phyloP scores from a whole-genome alignment of 2,329 filamentous ascomycete species.

The Parasarocladium wereldwijsianum region DNA sequence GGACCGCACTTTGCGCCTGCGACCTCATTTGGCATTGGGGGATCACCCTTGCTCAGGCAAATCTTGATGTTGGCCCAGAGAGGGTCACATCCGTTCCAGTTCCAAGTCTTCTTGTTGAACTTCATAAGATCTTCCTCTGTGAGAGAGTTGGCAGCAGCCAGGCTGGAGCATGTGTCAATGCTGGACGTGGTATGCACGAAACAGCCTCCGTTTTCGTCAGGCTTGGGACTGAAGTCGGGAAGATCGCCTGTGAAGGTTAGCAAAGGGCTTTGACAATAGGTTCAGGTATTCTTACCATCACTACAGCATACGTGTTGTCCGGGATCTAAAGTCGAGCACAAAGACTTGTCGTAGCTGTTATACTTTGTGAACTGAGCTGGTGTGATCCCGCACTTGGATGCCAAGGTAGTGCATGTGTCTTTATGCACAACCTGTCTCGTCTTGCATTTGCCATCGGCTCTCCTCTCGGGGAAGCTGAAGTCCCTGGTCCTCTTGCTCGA shows the following conservation, averaged over 20 bases:
- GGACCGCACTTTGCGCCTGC: constrained; percentile 25
- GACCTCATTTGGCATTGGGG: constrained; percentile 13
- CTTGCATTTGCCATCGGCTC: too few relatives aligned
- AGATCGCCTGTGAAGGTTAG: not conserved
- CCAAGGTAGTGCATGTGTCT: not conserved
- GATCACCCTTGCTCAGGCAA: constrained; percentile 15
- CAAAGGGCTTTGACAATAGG: not conserved
- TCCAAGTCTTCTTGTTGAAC: constrained; percentile 23
- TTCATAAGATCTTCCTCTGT: constrained; percentile 20
- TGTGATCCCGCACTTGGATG: not conserved
- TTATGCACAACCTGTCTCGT: not conserved
- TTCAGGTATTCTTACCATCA: not conserved
- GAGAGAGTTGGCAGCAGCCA: constrained; percentile 19
- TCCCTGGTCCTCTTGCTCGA: too few relatives aligned
- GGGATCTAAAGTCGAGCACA: not conserved
- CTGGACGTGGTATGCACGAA: constrained; percentile 11
- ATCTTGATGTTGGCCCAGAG: constrained; percentile 11
- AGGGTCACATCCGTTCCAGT: constrained; percentile 17
- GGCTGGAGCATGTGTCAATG: constrained; percentile 19
- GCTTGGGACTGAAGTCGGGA: constrained; percentile 9
- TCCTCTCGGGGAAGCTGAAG: too few relatives aligned
- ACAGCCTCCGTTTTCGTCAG: constrained; percentile 16
- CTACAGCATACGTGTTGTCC: not conserved
- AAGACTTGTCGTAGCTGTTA: not conserved
- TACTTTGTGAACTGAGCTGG: not conserved